A percentile compares a stretch with the other conserved stretches of the same genome.
These are phyloP conservation scores for Hylodesmum podocarpum DNA, from an alignment of 306 rosid genomes.

Conservation along the genomic window DNA sequence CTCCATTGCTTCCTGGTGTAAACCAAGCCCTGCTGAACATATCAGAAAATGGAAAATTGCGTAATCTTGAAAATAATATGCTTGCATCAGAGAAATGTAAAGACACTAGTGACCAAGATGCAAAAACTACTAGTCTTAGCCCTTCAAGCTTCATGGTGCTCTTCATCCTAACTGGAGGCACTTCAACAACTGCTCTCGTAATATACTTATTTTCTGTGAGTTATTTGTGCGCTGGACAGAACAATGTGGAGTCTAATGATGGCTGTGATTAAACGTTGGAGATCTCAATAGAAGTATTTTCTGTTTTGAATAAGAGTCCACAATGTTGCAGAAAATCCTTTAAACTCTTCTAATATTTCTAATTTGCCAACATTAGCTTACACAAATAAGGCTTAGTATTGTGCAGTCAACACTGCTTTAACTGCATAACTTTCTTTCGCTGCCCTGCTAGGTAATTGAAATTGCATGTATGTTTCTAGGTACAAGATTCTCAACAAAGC, in stretches of 20 bases:
- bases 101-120: neutral
- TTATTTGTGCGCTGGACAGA: neutral
- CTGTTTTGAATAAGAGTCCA: conserved; percentile 27
- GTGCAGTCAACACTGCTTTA: neutral
- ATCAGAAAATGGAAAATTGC: conserved; percentile 36
- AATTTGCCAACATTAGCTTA: neutral
- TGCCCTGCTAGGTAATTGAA: neutral
- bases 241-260: conserved; percentile 35
- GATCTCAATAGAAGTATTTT: conserved; percentile 1
- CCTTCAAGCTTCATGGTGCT: conserved; percentile 40
- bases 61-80: conserved; percentile 38
- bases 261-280: conserved; percentile 32
- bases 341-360: neutral
- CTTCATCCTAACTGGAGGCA: conserved; percentile 43
- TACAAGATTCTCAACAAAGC: neutral
- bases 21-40: conserved; percentile 44
- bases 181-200: conserved; percentile 45
- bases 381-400: neutral
- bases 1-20: conserved; percentile 31
- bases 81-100: conserved; percentile 37
- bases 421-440: neutral
- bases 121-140: conserved; percentile 34
- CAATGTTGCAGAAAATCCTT: neutral
- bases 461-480: neutral
- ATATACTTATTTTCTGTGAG: conserved; percentile 10